These are phyloP conservation scores for Populus pruinosa DNA, from an alignment of 345 rosid species.

Conservation along the genomic window DNA sequence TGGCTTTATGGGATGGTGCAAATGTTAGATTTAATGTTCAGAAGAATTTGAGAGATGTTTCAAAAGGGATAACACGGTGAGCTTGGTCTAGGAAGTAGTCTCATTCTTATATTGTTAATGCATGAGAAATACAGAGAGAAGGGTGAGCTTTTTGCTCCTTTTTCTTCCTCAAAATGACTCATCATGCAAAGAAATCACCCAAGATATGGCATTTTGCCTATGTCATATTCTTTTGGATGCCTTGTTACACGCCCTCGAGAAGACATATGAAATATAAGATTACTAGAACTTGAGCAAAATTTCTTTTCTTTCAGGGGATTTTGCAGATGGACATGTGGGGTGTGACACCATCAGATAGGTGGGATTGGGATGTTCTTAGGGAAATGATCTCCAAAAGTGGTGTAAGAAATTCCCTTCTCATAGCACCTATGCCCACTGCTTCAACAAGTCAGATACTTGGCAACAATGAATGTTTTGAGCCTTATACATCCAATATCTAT, in stretches of 20 bases:
- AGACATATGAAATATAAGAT: not conserved
- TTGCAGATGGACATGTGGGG: conserved; percentile 95
- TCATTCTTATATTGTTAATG: not conserved
- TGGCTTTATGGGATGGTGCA: not conserved
- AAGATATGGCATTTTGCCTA: too few relatives aligned
- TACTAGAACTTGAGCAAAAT: not conserved
- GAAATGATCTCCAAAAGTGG: conserved; percentile 63
- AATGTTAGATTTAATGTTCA: not conserved
- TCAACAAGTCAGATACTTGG: conserved; percentile 96
- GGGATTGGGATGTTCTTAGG: conserved; percentile 73
- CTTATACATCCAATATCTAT: conserved; percentile 83
- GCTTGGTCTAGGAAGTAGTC: not conserved
- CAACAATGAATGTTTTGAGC: conserved; percentile 89
- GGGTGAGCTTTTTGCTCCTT: not conserved
- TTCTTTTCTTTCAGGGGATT: conserved; percentile 48
- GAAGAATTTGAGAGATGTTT: not conserved
- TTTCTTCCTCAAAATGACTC: not conserved
- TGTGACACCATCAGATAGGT: conserved; percentile 57
- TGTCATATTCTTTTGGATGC: too few relatives aligned
- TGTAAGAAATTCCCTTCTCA: conserved; percentile 79
- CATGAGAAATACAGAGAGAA: not conserved
- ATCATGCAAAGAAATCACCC: too few relatives aligned
- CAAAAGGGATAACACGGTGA: not conserved
- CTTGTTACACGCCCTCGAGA: too few relatives aligned
- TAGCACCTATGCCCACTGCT: conserved; percentile 93